These are phyloP conservation scores for Panicum hallii DNA, from an alignment of 202 grass and related monocot species.

Conservation along the genomic window DNA sequence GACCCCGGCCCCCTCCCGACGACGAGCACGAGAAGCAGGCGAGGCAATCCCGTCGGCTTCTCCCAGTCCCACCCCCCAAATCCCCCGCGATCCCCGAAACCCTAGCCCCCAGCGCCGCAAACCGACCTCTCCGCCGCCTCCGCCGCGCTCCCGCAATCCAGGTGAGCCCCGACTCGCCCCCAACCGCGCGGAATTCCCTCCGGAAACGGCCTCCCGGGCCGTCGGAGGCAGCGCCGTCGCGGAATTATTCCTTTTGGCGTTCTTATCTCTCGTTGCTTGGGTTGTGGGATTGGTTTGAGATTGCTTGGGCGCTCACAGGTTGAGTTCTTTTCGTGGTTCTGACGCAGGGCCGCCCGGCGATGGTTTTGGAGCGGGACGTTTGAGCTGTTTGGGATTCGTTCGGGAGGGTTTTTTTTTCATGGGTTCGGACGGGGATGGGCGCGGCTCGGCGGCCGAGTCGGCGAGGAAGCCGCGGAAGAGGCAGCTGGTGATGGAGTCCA, in stretches of 20 bases:
- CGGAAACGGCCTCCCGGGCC: neutral
- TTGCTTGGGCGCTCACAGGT: neutral
- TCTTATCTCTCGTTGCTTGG: neutral
- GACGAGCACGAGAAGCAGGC: slow-evolving; percentile 38
- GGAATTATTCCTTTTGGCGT: neutral
- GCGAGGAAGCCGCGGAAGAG: slow-evolving; percentile 59
- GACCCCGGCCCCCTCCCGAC: slow-evolving; percentile 8
- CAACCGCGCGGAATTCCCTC: slow-evolving; percentile 33
- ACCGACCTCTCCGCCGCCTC: slow-evolving; percentile 13
- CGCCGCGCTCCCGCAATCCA: slow-evolving; percentile 26
- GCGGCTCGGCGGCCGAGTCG: slow-evolving; percentile 3
- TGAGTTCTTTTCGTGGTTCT: slow-evolving; percentile 5
- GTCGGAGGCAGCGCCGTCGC: slow-evolving; percentile 1
- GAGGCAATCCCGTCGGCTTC: slow-evolving; percentile 37
- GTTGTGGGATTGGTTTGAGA: neutral
- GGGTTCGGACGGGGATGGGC: slow-evolving; percentile 40
- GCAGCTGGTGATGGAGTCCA: slow-evolving; percentile 55
- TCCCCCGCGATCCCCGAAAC: slow-evolving; percentile 45
- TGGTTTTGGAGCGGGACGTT: slow-evolving; percentile 41
- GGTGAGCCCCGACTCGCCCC: slow-evolving; percentile 38
- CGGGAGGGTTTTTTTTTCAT: slow-evolving; percentile 32
- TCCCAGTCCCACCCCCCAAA: neutral
- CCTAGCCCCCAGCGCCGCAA: slow-evolving; percentile 46
- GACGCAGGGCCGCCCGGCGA: slow-evolving; percentile 37
- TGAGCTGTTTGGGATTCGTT: slow-evolving; percentile 36